A percentile compares a stretch with the other conserved stretches of the same genome.
These are phyloP conservation scores for Tetracladium marchalianum DNA, from an alignment of 495 filamentous ascomycete species.

Conservation along the genomic window DNA sequence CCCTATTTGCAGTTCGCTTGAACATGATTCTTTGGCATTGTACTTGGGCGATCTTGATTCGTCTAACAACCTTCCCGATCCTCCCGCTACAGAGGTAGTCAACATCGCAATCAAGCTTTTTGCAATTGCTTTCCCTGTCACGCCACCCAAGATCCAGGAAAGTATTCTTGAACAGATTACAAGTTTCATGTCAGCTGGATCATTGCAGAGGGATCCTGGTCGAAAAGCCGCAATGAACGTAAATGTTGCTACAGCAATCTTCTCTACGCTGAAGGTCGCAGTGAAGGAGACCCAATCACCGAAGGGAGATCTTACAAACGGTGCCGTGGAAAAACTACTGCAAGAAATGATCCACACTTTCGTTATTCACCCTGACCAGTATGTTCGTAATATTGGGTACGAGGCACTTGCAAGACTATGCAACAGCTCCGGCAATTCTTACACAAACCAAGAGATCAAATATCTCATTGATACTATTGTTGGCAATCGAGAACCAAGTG, in stretches of 20 bases:
- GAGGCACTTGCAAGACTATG: conserved; percentile 87
- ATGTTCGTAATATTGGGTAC: conserved; percentile 74
- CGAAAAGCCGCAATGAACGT: conserved; percentile 82
- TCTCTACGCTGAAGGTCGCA: conserved; percentile 73
- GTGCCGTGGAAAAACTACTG: conserved; percentile 75
- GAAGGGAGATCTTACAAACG: conserved; percentile 61
- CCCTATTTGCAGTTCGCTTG: conserved; percentile 71
- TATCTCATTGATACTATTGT: conserved; percentile 91
- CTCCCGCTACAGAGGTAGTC: conserved; percentile 84
- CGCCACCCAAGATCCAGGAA: conserved; percentile 84
- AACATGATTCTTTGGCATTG: conserved; percentile 80
- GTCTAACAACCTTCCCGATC: conserved; percentile 52
- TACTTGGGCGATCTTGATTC: conserved; percentile 60
- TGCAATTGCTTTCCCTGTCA: conserved; percentile 78
- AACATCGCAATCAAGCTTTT: conserved; percentile 90
- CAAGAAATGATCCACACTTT: conserved; percentile 78
- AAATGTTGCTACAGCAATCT: conserved; percentile 76
- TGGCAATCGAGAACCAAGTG: conserved; percentile 82
- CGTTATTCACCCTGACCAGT: conserved; percentile 71
- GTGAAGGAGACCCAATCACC: conserved; percentile 66
- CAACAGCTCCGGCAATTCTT: conserved; percentile 75
- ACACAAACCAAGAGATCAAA: conserved; percentile 83
- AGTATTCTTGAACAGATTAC: conserved; percentile 89
- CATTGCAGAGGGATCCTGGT: conserved; percentile 76
- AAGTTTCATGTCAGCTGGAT: conserved; percentile 69